Conservation (phyloP, 805 yeast species). For the Yamadazyma nakazawae region DNA sequence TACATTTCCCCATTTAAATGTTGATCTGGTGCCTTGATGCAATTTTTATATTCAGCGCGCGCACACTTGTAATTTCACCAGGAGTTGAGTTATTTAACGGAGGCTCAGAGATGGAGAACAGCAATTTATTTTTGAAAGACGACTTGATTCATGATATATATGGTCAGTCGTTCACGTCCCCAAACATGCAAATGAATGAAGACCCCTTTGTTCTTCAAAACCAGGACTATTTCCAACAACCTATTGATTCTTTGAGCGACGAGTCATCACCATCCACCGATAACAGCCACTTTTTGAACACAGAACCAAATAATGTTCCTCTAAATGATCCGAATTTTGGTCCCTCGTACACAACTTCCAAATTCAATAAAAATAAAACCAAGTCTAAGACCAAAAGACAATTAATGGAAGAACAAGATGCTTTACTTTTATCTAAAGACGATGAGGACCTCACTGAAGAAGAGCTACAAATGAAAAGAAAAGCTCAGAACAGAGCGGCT, state of each 20-base stretch:
- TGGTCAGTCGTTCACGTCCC: neutral
- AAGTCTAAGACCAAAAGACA: slow-evolving; percentile 21
- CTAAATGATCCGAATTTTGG: neutral
- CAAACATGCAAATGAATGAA: slow-evolving; percentile 1
- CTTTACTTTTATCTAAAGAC: slow-evolving; percentile 32
- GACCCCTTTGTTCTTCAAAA: neutral
- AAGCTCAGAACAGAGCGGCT: slow-evolving; percentile 82
- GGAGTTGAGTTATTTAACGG: neutral
- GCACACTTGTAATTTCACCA: no score
- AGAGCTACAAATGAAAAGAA: slow-evolving; percentile 53
- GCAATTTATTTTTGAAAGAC: neutral
- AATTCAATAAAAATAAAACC: neutral
- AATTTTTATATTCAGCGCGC: no score
- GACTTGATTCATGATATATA: neutral
- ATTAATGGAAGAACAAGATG: slow-evolving; percentile 34
- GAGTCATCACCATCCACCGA: slow-evolving; percentile 15
- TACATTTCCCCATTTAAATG: neutral
- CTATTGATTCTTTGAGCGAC: slow-evolving; percentile 9
- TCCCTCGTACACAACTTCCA: neutral
- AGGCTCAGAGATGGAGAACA: neutral
- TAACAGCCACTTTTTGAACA: slow-evolving; percentile 2
- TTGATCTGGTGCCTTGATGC: neutral
- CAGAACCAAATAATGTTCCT: neutral
- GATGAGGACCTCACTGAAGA: slow-evolving; percentile 37
- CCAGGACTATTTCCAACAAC: neutral